Percentiles rank a stretch among this genome's conserved stretches.
Evolutionary conservation across 1,139 yeast species (phyloP).

Genomic region (Kodamaea plutei): DNA sequence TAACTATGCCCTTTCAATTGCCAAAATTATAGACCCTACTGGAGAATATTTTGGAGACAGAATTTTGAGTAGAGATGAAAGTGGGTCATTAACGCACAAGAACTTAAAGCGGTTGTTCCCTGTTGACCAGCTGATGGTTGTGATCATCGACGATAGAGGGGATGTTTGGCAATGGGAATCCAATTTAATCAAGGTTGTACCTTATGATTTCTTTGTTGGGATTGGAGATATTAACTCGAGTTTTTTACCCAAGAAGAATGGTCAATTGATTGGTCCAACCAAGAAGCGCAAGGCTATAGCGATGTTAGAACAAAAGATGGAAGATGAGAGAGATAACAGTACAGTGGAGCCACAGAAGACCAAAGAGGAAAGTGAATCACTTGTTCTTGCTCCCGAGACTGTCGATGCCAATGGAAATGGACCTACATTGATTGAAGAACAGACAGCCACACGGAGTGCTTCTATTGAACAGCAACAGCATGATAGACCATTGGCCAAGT

Average conservation of each 20-base stretch:
- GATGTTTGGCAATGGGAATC: constrained; percentile 99
- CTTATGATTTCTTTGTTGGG: constrained; percentile 94
- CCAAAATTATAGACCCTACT: constrained; percentile 86
- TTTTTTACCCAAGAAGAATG: constrained; percentile 78
- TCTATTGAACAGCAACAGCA: constrained; percentile 64
- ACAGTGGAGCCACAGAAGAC: too few relatives aligned
- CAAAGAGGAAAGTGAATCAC: constrained; percentile 9
- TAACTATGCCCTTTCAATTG: constrained; percentile 86
- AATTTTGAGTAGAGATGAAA: constrained; percentile 88
- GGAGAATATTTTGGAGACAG: constrained; percentile 87
- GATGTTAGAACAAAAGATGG: constrained; percentile 36
- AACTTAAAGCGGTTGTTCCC: constrained; percentile 87
- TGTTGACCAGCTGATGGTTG: constrained; percentile 94
- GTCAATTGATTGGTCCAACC: constrained; percentile 65
- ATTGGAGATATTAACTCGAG: constrained; percentile 96
- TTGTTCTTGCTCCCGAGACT: constrained; percentile 16
- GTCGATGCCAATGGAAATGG: constrained; percentile 36
- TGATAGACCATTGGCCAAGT: constrained; percentile 77
- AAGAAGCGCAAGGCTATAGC: constrained; percentile 58
- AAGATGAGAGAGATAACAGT: constrained; percentile 13
- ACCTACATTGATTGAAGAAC: constrained; percentile 43
- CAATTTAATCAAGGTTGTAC: constrained; percentile 85
- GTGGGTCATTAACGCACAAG: constrained; percentile 88
- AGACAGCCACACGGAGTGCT: constrained; percentile 53
- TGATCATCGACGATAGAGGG: constrained; percentile 94